Conservation (phyloP, 2,329 filamentous ascomycete genomes). For the Ophiostoma piceae region DNA sequence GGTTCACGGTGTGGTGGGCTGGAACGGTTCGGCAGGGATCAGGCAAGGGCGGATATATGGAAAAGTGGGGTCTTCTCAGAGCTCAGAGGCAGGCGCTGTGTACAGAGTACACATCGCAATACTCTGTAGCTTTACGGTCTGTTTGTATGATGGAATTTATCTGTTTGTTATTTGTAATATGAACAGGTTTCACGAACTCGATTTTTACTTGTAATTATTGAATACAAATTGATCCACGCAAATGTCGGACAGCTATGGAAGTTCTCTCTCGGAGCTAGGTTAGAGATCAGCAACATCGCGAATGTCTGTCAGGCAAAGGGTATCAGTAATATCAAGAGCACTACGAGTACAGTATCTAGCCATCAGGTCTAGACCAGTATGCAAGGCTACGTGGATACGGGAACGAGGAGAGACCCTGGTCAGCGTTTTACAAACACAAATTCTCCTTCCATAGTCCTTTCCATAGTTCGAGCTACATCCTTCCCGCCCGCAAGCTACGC, state of each 20-base stretch:
- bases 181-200: too few species aligned
- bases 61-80: neutral
- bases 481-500: neutral
- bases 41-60: neutral
- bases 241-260: neutral
- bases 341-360: too few species aligned
- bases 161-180: too few species aligned
- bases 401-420: neutral
- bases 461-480: neutral
- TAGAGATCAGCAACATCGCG: neutral
- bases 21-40: neutral
- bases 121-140: neutral
- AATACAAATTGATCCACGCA: too few species aligned
- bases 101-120: neutral
- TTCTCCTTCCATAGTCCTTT: neutral
- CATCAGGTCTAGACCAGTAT: neutral
- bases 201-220: too few species aligned
- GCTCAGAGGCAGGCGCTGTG: neutral
- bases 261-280: neutral
- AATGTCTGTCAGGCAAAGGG: neutral
- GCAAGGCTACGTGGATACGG: neutral
- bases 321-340: too few species aligned
- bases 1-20: neutral
- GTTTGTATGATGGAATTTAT: neutral
- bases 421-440: neutral